Base-by-base conservation (phyloP, 345 rosid genomes). In the Linum lewisii region DNA sequence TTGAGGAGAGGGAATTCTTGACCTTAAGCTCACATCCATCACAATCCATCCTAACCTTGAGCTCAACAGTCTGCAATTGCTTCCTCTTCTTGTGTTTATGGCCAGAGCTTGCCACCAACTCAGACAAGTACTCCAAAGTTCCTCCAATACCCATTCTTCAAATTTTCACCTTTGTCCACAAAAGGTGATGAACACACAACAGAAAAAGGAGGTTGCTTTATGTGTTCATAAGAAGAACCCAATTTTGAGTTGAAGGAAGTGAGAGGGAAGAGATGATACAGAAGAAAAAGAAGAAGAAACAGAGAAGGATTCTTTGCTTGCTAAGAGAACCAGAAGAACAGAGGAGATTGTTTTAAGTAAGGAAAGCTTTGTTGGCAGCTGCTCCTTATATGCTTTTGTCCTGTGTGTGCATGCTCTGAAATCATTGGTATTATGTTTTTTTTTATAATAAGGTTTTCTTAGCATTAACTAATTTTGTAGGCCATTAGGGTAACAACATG, bases 1-100 rank as follows among this genome's bases (percentile, higher is more conserved):
- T 44, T 51, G 99, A 89, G 74, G 94, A 82, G 13, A 93, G 80
- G 53, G 91, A 71, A 11, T 89, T 89, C 76, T 82, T 93, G 77
- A 93, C 82, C 74, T 93, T 93, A 57, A 87, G 97, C 69, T 82
- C 99, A 69, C 99, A 93, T 53, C 99, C 99, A 83, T 89, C 99
- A 75, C 99, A 93, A 66, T 93, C 99, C 95, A 93, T 93, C 63
- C 87, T 83, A 57, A 93, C 86, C 78, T 93, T 93, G 26, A 93
- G 85, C 69, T 93, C 99, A n/a, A 89, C 92, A 0, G 91, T 87
- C 66, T 87, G 99, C 51, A 78, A 60, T 47, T 79, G 95, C 73
- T 82, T 83, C 83, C 59, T 77, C 24, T 72, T 80, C 69, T 71
- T 79, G 69, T 78, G 70, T 25, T 82, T 78, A 71, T 82, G 80